These are phyloP conservation scores for Crithidia sp. DNA, from an alignment of 208 protist genomes.

Conservation along the genomic window DNA sequence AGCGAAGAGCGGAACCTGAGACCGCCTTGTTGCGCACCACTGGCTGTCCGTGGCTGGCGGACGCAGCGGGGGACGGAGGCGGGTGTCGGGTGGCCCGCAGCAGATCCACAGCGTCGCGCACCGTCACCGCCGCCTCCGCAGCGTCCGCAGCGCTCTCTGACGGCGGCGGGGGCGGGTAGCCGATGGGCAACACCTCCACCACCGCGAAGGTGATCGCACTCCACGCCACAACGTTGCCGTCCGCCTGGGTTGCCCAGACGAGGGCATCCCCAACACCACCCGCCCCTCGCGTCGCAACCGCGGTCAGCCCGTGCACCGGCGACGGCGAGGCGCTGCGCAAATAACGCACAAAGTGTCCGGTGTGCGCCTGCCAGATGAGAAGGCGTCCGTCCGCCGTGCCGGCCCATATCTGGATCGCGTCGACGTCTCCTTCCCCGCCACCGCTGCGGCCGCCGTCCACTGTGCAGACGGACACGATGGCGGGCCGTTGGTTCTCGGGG, in stretches of 20 bases:
- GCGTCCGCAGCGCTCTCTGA: background rate
- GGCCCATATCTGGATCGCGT: constrained; percentile 37
- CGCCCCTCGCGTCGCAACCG: background rate
- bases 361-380: constrained; percentile 44
- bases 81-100: constrained; percentile 25
- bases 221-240: constrained; percentile 52
- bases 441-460: constrained; percentile 1
- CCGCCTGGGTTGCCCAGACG: constrained; percentile 53
- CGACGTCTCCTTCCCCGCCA: background rate
- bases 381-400: constrained; percentile 40
- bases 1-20: too few species aligned
- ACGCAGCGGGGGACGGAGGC: background rate
- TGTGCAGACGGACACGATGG: constrained; percentile 26
- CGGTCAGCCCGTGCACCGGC: constrained; percentile 27
- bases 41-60: too few species aligned
- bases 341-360: constrained; percentile 32
- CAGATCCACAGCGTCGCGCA: constrained; percentile 39
- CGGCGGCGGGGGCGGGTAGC: constrained; percentile 39
- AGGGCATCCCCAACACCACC: constrained; percentile 1
- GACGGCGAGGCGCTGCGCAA: constrained; percentile 28
- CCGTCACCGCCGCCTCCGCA: constrained; percentile 8
- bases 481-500: background rate
- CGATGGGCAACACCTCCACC: constrained; percentile 41
- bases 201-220: constrained; percentile 32
- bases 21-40: too few species aligned